Base-by-base conservation (phyloP, 352 stramenopile species). In the Globisporangium camurandrum region DNA sequence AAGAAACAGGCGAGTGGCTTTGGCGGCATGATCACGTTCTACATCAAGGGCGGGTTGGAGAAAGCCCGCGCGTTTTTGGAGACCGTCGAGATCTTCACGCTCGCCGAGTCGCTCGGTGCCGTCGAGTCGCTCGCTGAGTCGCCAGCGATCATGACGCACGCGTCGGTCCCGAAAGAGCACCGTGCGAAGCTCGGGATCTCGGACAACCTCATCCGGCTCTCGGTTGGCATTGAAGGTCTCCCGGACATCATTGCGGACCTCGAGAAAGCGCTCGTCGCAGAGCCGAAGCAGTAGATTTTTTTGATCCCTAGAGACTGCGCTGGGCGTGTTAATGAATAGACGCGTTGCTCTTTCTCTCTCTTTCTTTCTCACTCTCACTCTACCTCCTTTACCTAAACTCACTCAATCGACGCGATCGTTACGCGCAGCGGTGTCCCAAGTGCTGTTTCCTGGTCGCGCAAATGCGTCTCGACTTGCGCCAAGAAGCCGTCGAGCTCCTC, bases 71-170 rank as follows among this genome's bases (percentile, higher is more conserved):
- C 76, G 19, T 98, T 98, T 60, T 93, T 98, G 39, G 85, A 97
- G 58, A 83, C 70, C 39, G 64, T 97, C 46, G 61, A 97, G 49
- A 66, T 98, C n/a, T 94, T 96, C 46, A 96, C 78, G 43, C 83
- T 98, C 61, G 77, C 97, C 14, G 94, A 96, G 54, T 98, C 97
- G 64, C 89, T 98, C 5, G 95, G 93, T 30, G 93, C 97, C 59
- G 84, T 93, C 26, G 84, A 95, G 59, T 96, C 83, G 42, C 75
- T 98, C 10, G 87, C 85, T 14, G 97, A 98, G 61, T 95, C 96
- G 51, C 95, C 93, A 31, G 89, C 90, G 10, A 94, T 93, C 46
- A 98, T 97, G 57, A 98, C 93, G 12, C 93, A 98, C 65, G 86
- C 76, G 14, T 95, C 94, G 14, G 87, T 97, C 73, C 75, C 89